Conservation (phyloP, 2,329 filamentous ascomycete species). For the Penicillium occitanis region DNA sequence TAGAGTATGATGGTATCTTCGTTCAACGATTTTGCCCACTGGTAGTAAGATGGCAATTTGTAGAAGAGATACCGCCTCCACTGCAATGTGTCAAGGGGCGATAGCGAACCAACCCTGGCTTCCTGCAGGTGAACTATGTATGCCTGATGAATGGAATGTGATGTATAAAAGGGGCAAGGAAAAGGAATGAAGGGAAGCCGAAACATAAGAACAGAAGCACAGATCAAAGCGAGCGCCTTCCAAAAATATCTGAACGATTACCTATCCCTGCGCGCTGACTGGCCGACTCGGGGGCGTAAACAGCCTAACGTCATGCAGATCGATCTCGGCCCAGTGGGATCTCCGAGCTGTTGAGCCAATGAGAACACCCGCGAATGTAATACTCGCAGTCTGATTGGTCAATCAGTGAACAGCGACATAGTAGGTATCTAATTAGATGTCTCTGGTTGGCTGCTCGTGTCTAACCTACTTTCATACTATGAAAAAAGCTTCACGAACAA, state of each 20-base stretch:
- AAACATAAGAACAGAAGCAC: not conserved
- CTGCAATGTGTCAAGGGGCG: not conserved
- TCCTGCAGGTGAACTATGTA: not conserved
- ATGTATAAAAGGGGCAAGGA: not conserved
- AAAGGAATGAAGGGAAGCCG: not conserved
- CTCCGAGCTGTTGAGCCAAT: not conserved
- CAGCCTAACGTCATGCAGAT: conserved; percentile 9
- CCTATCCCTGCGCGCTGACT: not conserved
- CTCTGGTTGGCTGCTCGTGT: not conserved
- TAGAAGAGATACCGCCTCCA: not conserved
- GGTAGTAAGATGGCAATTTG: not conserved
- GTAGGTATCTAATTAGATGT: not conserved
- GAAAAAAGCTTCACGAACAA: conserved; percentile 1
- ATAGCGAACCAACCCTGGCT: not conserved
- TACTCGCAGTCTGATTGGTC: too few relatives aligned
- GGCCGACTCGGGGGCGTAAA: not conserved
- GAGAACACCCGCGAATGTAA: not conserved
- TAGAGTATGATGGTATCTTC: not conserved
- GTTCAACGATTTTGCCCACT: not conserved
- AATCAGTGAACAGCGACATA: too few relatives aligned
- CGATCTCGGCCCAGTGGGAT: not conserved
- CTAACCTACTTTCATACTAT: not conserved
- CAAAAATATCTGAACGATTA: not conserved
- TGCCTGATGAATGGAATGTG: not conserved
- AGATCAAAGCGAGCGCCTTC: not conserved